Evolutionary conservation across 2,329 filamentous ascomycete species (phyloP), one percentile per base, ranked within the genome.

Genomic region (Ophiocordyceps sinensis): DNA sequence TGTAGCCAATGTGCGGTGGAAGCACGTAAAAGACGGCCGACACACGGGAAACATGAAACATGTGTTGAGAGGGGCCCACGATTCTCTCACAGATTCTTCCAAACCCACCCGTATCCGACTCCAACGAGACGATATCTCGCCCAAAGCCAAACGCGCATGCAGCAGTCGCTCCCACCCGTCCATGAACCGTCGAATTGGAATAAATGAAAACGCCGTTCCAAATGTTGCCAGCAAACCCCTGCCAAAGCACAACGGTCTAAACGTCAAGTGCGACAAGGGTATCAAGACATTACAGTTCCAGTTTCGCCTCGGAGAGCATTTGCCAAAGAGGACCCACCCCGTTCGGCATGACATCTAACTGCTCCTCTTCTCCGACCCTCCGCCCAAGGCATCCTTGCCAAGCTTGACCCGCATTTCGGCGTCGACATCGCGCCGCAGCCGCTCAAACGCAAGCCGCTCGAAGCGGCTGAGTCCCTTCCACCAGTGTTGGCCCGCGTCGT

Each of bases 401-500:
- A 65, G 52, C 55, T 63, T 67, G 28, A 53, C 58, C 42, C 59
- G 66, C 59, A 61, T 60, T 50, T 77, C 74, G 2, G 63, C 61
- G 39, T 79, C 75, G 8, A 64, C 61, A 50, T 77, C 86, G 44
- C 80, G 73, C 57, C 82, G 79, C 38, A 93, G 78, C 38, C 89
- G 74, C 49, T 82, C 79, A 53, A 82, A 94, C 3, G 84, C 89
- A 47, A 94, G 63, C 62, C 89, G 93, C 51, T 88, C 82, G 56
- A 95, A 98, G 36, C 85, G 72, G 43, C 87, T 91, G 38, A 98
- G 66, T 28, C 77, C 77, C 48, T 73, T 77, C 85, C 89, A 98
- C 72, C 91, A 96, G 62, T 96, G 86, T 53, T 87, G 75, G 2
- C 91, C 91, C 10, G 87, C 91, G 54, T 93, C 83, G 61, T 98